Evolutionary conservation across 2,329 filamentous ascomycete genomes (phyloP).

Genomic region (Aspergillus puulaauensis): DNA sequence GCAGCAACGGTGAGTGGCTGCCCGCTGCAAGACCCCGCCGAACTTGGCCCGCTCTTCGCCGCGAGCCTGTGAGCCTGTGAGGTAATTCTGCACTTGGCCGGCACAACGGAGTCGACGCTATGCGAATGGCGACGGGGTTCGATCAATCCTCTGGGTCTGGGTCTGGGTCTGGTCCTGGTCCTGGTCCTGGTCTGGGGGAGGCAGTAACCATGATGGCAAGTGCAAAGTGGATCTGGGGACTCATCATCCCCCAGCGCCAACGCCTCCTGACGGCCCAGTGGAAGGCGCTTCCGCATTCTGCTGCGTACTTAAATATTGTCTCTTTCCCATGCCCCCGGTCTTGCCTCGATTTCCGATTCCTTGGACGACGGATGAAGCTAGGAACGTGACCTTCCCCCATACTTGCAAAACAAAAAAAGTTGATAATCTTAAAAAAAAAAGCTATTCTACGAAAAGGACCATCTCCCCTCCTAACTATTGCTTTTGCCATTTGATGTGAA

Average conservation of each 20-base stretch:
- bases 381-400: neutral
- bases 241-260: conserved; percentile 23
- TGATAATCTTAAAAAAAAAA: conserved; percentile 6
- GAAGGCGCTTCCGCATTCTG: conserved; percentile 6
- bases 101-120: conserved; percentile 7
- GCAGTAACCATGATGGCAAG: conserved; percentile 15
- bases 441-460: conserved; percentile 11
- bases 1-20: conserved; percentile 15
- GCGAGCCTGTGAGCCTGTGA: conserved; percentile 5
- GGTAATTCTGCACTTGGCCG: conserved; percentile 10
- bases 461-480: conserved; percentile 25
- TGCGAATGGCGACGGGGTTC: neutral
- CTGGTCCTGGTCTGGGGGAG: conserved; percentile 30
- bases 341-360: conserved; percentile 21
- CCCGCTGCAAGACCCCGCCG: conserved; percentile 14
- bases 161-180: neutral
- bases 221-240: conserved; percentile 23
- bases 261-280: conserved; percentile 17
- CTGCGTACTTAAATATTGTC: conserved; percentile 30
- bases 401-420: conserved; percentile 8
- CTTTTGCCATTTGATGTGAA: conserved; percentile 1
- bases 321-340: conserved; percentile 22
- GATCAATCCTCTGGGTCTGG: neutral
- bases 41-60: conserved; percentile 18
- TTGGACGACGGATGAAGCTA: conserved; percentile 16